Evolutionary conservation across 2,329 filamentous ascomycete genomes (phyloP).

Genomic region (Alternaria infectoria): DNA sequence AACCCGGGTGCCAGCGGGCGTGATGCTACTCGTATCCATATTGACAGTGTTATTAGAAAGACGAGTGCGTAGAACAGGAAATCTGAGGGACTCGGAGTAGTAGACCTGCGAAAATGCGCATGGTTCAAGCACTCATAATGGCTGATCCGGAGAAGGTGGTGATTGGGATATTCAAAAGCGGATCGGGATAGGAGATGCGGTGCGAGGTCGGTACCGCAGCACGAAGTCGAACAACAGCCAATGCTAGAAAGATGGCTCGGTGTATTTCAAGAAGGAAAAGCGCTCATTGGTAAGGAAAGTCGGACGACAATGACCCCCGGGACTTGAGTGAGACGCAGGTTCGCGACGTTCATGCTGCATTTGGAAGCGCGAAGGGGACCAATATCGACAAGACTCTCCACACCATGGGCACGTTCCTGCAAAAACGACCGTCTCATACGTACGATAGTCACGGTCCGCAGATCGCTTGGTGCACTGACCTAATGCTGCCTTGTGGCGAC

Average conservation of each 20-base stretch:
- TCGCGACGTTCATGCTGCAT: slow-evolving; percentile 22
- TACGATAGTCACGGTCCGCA: slow-evolving; percentile 28
- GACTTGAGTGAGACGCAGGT: slow-evolving; percentile 16
- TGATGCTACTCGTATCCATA: slow-evolving; percentile 19
- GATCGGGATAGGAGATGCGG: not conserved
- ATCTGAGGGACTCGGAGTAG: slow-evolving; percentile 1
- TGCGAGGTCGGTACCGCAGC: not conserved
- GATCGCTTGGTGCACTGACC: slow-evolving; percentile 14
- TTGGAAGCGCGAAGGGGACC: slow-evolving; percentile 20
- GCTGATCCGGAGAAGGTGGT: not conserved
- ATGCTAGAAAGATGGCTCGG: not conserved
- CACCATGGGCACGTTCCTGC: slow-evolving; percentile 22
- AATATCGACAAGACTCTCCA: slow-evolving; percentile 12
- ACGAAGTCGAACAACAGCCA: not conserved
- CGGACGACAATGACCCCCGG: not conserved
- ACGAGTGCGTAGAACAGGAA: slow-evolving; percentile 8
- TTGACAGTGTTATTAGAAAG: not conserved
- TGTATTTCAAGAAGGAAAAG: not conserved
- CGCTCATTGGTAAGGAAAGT: slow-evolving; percentile 1
- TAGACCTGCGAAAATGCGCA: not conserved
- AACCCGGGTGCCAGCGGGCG: slow-evolving; percentile 39
- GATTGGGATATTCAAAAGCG: not conserved
- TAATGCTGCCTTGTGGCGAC: slow-evolving; percentile 12
- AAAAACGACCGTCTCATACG: slow-evolving; percentile 26
- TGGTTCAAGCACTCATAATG: slow-evolving; percentile 3